Evolutionary conservation across 2,329 filamentous ascomycete genomes (phyloP).

Genomic region (Chrysoporthe deuterocubensis): DNA sequence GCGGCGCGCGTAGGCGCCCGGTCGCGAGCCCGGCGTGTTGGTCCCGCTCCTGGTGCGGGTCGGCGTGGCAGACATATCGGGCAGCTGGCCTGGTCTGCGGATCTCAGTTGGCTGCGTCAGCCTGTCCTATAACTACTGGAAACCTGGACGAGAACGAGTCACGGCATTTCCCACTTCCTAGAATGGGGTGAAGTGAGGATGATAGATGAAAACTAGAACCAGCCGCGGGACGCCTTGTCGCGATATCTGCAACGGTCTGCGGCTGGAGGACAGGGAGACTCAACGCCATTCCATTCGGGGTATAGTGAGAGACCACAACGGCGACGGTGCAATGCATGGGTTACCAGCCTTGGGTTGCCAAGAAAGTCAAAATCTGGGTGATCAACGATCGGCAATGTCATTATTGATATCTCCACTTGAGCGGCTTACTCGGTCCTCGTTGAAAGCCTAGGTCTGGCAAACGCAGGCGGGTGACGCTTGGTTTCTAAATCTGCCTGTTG

Average conservation of each 20-base stretch:
- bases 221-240: background rate
- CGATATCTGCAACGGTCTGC: background rate
- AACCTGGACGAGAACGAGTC: too few relatives aligned
- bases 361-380: background rate
- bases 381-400: too few relatives aligned
- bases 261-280: background rate
- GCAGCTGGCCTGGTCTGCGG: too few relatives aligned
- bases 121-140: background rate
- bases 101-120: background rate
- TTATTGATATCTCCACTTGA: too few relatives aligned
- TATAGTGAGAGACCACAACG: background rate
- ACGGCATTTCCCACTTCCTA: background rate
- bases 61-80: conserved; percentile 7
- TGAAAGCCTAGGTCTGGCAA: too few relatives aligned
- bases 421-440: too few relatives aligned
- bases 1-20: conserved; percentile 34
- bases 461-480: too few relatives aligned
- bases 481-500: too few relatives aligned
- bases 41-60: conserved; percentile 7
- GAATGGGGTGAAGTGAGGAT: background rate
- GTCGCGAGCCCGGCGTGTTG: background rate
- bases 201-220: background rate
- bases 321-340: too few relatives aligned
- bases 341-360: background rate
- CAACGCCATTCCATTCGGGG: background rate